Percentiles rank a stretch among this genome's conserved stretches.
Conservation (phyloP, 345 rosid genomes). For the Populus euphratica region DNA sequence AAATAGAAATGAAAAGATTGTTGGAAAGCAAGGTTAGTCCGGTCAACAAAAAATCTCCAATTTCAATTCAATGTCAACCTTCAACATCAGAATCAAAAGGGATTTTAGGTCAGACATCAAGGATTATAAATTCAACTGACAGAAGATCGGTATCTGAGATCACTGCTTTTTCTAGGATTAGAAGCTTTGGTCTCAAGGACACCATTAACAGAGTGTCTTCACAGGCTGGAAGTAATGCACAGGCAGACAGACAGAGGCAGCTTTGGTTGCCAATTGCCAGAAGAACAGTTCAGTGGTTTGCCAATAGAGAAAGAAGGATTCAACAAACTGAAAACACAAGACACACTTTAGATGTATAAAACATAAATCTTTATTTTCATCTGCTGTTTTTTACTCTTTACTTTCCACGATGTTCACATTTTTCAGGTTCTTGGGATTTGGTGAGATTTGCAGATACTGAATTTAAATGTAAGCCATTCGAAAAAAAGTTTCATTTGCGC, state of each 20-base stretch:
- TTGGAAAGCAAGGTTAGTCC: slow-evolving; percentile 42
- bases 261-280: slow-evolving; percentile 76
- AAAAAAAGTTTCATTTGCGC: not conserved
- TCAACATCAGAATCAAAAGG: slow-evolving; percentile 21
- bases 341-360: slow-evolving; percentile 37
- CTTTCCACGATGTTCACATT: not conserved
- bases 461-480: not conserved
- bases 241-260: slow-evolving; percentile 45
- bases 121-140: slow-evolving; percentile 27
- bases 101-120: slow-evolving; percentile 23
- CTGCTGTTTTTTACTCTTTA: not conserved
- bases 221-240: slow-evolving; percentile 17
- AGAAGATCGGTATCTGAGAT: slow-evolving; percentile 80
- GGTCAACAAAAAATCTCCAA: slow-evolving; percentile 22
- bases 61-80: slow-evolving; percentile 11
- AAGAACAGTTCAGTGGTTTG: slow-evolving; percentile 76
- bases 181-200: slow-evolving; percentile 24
- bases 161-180: slow-evolving; percentile 54
- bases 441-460: not conserved
- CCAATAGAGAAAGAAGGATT: slow-evolving; percentile 50
- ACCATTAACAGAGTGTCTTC: slow-evolving; percentile 19
- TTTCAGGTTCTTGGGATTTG: not conserved
- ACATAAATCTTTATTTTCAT: not conserved
- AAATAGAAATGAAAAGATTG: slow-evolving; percentile 60
- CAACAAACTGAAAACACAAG: slow-evolving; percentile 22